A percentile compares a stretch with the other conserved stretches of the same genome.
These are phyloP conservation scores for Pichia manshurica DNA, from an alignment of 805 yeast species.

Conservation along the genomic window DNA sequence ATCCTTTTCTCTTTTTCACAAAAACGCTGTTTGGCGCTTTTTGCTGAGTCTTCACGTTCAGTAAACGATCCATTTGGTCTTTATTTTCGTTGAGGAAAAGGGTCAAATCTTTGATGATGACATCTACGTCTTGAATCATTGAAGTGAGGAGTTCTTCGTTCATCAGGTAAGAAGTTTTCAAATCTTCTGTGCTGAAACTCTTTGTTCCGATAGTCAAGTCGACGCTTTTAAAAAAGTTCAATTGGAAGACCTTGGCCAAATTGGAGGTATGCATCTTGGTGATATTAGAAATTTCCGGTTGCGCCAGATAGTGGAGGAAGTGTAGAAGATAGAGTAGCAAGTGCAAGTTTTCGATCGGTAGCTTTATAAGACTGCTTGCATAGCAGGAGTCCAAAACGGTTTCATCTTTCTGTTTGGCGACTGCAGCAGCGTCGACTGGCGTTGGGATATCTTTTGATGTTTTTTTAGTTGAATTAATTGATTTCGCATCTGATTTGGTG, in stretches of 20 bases:
- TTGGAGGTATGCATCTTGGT: conserved; percentile 35
- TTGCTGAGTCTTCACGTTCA: not conserved
- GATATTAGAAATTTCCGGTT: conserved; percentile 20
- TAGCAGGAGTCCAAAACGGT: conserved; percentile 1
- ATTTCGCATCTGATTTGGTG: too few relatives aligned
- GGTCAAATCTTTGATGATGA: conserved; percentile 6
- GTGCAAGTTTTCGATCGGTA: conserved; percentile 30
- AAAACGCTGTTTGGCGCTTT: not conserved
- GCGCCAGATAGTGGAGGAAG: conserved; percentile 23
- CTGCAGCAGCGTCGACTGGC: too few relatives aligned
- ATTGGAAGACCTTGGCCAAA: conserved; percentile 35
- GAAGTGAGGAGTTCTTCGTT: conserved; percentile 9
- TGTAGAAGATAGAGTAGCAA: conserved; percentile 27
- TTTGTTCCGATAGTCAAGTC: conserved; percentile 19
- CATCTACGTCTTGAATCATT: conserved; percentile 3
- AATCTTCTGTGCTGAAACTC: conserved; percentile 15
- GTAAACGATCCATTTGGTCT: conserved; percentile 5
- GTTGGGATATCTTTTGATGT: too few relatives aligned
- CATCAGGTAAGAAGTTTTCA: conserved; percentile 6
- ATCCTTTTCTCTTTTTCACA: conserved; percentile 5
- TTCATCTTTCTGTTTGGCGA: too few relatives aligned
- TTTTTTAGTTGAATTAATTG: not conserved
- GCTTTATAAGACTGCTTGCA: conserved; percentile 12
- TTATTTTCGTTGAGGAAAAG: not conserved
- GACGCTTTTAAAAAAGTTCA: conserved; percentile 32